A percentile compares a stretch with the other conserved stretches of the same genome.
These are phyloP conservation scores for Zygoascus meyerae DNA, from an alignment of 1,139 yeast species.

Conservation along the genomic window DNA sequence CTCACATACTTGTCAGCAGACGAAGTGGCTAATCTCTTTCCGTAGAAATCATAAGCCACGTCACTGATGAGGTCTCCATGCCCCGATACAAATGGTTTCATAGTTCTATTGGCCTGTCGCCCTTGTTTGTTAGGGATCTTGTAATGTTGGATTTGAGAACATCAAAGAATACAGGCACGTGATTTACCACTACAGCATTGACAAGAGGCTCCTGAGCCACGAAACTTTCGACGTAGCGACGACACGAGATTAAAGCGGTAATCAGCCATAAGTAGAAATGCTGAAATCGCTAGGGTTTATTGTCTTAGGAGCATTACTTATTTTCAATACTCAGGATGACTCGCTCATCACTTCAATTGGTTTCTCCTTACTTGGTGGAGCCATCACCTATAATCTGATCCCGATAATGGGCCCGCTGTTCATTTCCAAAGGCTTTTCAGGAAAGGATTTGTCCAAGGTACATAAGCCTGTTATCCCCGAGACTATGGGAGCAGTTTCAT, in stretches of 20 bases:
- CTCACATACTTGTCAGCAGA: constrained; percentile 89
- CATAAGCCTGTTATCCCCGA: constrained; percentile 78
- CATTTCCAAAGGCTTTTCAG: constrained; percentile 70
- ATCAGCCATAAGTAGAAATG: neutral
- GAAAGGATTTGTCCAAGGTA: constrained; percentile 73
- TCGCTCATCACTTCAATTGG: constrained; percentile 41
- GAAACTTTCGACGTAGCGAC: too few relatives aligned
- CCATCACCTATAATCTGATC: constrained; percentile 52
- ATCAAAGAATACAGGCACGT: too few relatives aligned
- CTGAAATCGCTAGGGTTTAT: constrained; percentile 5
- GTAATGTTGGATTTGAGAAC: too few relatives aligned
- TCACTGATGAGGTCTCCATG: constrained; percentile 91
- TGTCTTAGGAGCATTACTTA: constrained; percentile 17
- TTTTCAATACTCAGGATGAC: constrained; percentile 20
- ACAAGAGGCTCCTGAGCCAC: too few relatives aligned
- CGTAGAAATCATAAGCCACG: constrained; percentile 75
- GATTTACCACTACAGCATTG: too few relatives aligned
- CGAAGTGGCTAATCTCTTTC: constrained; percentile 83
- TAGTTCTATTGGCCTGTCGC: constrained; percentile 14
- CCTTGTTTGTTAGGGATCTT: neutral
- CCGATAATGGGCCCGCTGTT: constrained; percentile 66
- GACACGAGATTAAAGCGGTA: too few relatives aligned
- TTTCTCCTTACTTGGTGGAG: constrained; percentile 61
- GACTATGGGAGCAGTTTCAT: constrained; percentile 83
- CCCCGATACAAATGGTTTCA: constrained; percentile 75